Conservation (phyloP, 352 stramenopile genomes). For the Pythium periplocum region DNA sequence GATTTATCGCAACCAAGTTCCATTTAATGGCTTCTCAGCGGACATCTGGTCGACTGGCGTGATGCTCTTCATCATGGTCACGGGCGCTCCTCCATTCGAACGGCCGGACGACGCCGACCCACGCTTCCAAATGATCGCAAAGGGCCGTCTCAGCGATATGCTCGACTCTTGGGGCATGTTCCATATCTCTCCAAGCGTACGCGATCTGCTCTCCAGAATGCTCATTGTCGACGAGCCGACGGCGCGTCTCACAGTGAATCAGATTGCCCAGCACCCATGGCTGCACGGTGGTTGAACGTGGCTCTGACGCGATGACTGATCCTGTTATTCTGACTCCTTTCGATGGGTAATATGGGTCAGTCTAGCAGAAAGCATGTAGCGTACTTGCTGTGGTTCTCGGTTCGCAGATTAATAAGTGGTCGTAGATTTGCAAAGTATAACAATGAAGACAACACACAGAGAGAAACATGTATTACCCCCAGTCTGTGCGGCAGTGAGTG, state of each 20-base stretch:
- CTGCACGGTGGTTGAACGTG: slow-evolving; percentile 50
- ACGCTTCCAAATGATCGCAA: slow-evolving; percentile 83
- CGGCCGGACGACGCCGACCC: slow-evolving; percentile 73
- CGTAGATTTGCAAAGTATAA: slow-evolving; percentile 17
- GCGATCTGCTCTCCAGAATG: slow-evolving; percentile 74
- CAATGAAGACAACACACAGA: too few relatives aligned
- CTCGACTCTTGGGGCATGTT: slow-evolving; percentile 85
- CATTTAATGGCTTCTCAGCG: slow-evolving; percentile 88
- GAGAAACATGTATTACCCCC: slow-evolving; percentile 26
- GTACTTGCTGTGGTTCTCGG: too few relatives aligned
- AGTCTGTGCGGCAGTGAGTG: slow-evolving; percentile 38
- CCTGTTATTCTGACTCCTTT: too few relatives aligned
- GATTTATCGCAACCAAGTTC: slow-evolving; percentile 87
- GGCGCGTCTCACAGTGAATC: slow-evolving; percentile 66
- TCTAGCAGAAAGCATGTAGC: too few relatives aligned
- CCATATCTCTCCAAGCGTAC: slow-evolving; percentile 64
- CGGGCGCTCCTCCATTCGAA: slow-evolving; percentile 89
- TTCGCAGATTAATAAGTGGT: slow-evolving; percentile 18
- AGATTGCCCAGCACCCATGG: slow-evolving; percentile 83
- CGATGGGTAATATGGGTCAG: too few relatives aligned
- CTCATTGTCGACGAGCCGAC: slow-evolving; percentile 79
- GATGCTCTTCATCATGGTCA: slow-evolving; percentile 95
- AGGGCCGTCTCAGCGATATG: slow-evolving; percentile 77
- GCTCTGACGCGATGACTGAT: too few relatives aligned
- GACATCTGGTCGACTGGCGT: slow-evolving; percentile 94